phyloP scores from a whole-genome alignment of 2,329 filamentous ascomycete species.

The Aureobasidium sp. region DNA sequence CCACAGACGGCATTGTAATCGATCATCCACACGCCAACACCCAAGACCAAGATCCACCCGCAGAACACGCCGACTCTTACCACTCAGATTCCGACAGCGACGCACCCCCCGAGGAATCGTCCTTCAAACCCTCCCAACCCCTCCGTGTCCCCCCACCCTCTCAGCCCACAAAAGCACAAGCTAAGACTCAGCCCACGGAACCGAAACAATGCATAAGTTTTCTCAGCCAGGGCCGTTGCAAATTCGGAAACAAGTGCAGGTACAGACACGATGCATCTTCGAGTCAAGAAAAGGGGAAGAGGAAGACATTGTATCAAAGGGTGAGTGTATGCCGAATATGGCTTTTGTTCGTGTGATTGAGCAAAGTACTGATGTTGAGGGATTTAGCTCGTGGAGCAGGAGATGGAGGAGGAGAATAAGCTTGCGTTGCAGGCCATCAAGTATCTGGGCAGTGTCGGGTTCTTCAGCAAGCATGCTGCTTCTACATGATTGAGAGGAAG shows the following conservation, averaged over 20 bases:
- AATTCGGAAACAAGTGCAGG: constrained; percentile 28
- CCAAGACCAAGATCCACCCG: not conserved
- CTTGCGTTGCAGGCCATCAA: constrained; percentile 41
- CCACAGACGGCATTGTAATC: not conserved
- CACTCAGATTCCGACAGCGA: constrained; percentile 27
- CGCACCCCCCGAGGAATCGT: constrained; percentile 32
- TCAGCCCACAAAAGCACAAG: not conserved
- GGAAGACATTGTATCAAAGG: constrained; percentile 19
- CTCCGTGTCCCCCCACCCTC: constrained; percentile 16
- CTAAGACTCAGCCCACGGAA: not conserved
- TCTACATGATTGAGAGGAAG: not conserved
- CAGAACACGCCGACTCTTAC: not conserved
- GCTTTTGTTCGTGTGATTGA: not conserved
- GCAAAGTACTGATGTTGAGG: not conserved
- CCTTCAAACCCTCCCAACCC: constrained; percentile 28
- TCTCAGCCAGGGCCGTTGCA: constrained; percentile 27
- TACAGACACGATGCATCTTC: constrained; percentile 27
- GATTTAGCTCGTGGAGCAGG: constrained; percentile 35
- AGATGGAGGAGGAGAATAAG: constrained; percentile 36
- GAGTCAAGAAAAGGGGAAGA: constrained; percentile 9
- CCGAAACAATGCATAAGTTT: constrained; percentile 27
- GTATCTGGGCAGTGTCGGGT: constrained; percentile 37
- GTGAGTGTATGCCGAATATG: constrained; percentile 2
- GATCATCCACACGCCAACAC: not conserved
- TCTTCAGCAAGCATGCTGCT: constrained; percentile 27